Percentiles rank a stretch among this genome's conserved stretches.
phyloP scores from a whole-genome alignment of 2,329 filamentous ascomycete species.

The Fusarium napiforme region DNA sequence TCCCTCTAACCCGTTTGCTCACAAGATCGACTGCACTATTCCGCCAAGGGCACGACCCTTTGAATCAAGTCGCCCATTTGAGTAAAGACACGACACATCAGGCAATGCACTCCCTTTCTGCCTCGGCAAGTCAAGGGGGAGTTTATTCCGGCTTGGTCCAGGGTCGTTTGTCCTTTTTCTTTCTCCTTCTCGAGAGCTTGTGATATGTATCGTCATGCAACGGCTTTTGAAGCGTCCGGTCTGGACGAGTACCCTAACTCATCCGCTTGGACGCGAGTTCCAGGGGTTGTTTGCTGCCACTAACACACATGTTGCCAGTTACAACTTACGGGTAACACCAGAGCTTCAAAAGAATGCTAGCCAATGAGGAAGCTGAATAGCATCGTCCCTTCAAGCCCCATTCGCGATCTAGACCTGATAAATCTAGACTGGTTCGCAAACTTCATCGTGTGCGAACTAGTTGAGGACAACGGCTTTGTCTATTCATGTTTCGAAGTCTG shows the following conservation, averaged over 20 bases:
- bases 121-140: constrained; percentile 18
- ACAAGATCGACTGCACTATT: constrained; percentile 35
- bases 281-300: background rate
- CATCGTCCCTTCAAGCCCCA: constrained; percentile 1
- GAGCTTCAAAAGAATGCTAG: constrained; percentile 9
- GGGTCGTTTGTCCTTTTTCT: background rate
- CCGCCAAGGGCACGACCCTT: constrained; percentile 27
- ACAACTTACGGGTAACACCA: background rate
- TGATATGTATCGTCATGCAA: background rate
- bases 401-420: constrained; percentile 3
- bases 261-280: constrained; percentile 7
- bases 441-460: background rate
- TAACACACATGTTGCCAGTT: background rate
- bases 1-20: constrained; percentile 8
- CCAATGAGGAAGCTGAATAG: constrained; percentile 25
- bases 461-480: constrained; percentile 5
- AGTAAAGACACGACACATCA: constrained; percentile 23
- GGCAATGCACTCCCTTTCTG: constrained; percentile 14
- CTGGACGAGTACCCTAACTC: background rate
- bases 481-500: background rate
- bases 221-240: background rate
- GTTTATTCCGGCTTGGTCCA: background rate
- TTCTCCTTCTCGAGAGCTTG: background rate
- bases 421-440: constrained; percentile 2
- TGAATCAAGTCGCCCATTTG: constrained; percentile 25